Evolutionary conservation across 345 rosid genomes (phyloP).

Genomic region (Moricandia arvensis): DNA sequence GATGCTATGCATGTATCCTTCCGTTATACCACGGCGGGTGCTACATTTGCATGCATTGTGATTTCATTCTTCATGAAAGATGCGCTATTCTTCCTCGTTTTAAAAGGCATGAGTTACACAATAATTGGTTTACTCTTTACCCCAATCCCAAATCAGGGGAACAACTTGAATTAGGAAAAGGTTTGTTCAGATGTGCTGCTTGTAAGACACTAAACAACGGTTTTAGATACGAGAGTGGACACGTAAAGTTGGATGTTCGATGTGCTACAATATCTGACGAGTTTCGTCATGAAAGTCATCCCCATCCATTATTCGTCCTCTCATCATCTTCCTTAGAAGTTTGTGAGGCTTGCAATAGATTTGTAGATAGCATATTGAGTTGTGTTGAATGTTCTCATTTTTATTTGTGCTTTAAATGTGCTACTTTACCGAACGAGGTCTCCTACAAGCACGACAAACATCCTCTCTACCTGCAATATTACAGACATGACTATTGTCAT

Average conservation of each 20-base stretch:
- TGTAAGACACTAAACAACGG: not conserved
- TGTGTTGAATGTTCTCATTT: not conserved
- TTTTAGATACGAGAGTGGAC: not conserved
- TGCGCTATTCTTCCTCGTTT: not conserved
- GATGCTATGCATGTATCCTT: constrained; percentile 7
- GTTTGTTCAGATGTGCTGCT: not conserved
- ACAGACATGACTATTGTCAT: not conserved
- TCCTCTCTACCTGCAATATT: not conserved
- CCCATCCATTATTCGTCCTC: not conserved
- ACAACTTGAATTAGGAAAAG: not conserved
- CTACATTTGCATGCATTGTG: not conserved
- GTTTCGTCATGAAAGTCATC: not conserved
- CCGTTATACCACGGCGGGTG: not conserved
- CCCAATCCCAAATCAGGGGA: not conserved
- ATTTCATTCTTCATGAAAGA: not conserved
- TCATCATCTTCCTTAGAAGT: not conserved
- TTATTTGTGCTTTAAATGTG: not conserved
- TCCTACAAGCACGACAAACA: not conserved
- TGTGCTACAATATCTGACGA: not conserved
- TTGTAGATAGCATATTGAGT: not conserved
- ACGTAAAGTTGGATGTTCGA: not conserved
- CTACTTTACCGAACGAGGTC: not conserved
- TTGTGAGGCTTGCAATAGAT: not conserved
- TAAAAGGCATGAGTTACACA: not conserved
- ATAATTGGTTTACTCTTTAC: not conserved